Percentiles rank a stretch among this genome's conserved stretches.
These are phyloP conservation scores for Cryptococcus sp. DNA, from an alignment of 1,284 basidiomycete genomes.

Conservation along the genomic window DNA sequence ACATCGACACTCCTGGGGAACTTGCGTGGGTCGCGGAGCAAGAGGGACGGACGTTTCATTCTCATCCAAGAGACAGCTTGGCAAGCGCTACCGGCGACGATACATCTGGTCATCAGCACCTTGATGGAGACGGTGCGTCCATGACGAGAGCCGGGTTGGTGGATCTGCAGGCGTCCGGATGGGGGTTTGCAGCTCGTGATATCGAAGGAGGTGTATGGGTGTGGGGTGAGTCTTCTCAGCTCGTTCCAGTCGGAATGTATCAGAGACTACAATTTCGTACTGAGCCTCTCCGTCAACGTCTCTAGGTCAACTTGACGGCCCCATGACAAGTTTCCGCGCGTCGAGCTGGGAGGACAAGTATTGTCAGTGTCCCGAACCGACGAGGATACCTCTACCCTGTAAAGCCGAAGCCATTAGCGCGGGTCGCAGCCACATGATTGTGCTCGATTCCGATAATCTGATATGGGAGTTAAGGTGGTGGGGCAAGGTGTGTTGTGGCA, in stretches of 20 bases:
- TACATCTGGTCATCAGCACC: background rate
- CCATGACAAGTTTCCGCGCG: constrained; percentile 19
- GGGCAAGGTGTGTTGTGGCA: constrained; percentile 34
- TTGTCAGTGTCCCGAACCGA: constrained; percentile 33
- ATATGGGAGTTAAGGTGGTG: constrained; percentile 48
- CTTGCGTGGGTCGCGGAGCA: constrained; percentile 57
- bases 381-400: constrained; percentile 42
- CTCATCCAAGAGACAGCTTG: constrained; percentile 16
- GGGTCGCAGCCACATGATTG: constrained; percentile 41
- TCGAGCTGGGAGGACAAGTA: constrained; percentile 31
- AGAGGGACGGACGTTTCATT: constrained; percentile 10
- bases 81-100: background rate
- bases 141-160: constrained; percentile 59
- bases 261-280: too few species aligned
- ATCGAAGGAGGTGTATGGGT: constrained; percentile 70
- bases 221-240: constrained; percentile 64
- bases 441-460: constrained; percentile 48
- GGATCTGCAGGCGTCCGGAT: constrained; percentile 73
- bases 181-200: constrained; percentile 61
- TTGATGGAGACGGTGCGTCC: background rate
- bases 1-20: constrained; percentile 58
- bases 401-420: constrained; percentile 33
- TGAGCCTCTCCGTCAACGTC: too few species aligned
- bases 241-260: too few species aligned
- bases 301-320: constrained; percentile 66